phyloP scores from a whole-genome alignment of 805 yeast genomes.

The Barnettozyma wickerhamii region DNA sequence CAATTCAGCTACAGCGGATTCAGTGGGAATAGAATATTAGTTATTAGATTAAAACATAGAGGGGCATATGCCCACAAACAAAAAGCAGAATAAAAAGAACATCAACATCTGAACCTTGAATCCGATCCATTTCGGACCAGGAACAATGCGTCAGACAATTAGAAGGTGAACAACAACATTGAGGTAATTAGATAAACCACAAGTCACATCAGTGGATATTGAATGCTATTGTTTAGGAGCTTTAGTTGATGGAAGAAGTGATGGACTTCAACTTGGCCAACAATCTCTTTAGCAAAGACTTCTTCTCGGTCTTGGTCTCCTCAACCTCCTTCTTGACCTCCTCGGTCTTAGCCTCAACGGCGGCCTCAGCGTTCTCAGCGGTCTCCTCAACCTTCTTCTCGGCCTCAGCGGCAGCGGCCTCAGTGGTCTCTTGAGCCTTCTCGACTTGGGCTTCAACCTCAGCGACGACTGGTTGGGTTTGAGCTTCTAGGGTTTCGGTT shows the following conservation, averaged over 20 bases:
- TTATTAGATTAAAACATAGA: background rate
- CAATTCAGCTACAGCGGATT: no score
- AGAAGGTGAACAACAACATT: no score
- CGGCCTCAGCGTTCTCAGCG: slow-evolving; percentile 14
- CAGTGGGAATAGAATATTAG: background rate
- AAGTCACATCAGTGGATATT: no score
- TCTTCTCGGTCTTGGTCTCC: slow-evolving; percentile 21
- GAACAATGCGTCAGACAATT: background rate
- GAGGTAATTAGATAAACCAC: no score
- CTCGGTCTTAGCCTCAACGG: slow-evolving; percentile 8
- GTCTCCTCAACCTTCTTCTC: slow-evolving; percentile 11
- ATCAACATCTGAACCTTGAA: no score
- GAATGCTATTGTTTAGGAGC: no score
- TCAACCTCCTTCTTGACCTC: slow-evolving; percentile 13
- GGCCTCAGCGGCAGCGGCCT: slow-evolving; percentile 6
- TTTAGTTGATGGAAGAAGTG: slow-evolving; percentile 12
- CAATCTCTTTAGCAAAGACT: slow-evolving; percentile 22
- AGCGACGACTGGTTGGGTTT: slow-evolving; percentile 4
- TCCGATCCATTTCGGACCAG: background rate
- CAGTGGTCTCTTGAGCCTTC: slow-evolving; percentile 5
- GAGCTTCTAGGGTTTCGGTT: slow-evolving; percentile 1
- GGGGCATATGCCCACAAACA: background rate
- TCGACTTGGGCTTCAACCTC: slow-evolving; percentile 1
- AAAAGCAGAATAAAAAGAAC: no score
- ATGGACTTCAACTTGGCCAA: slow-evolving; percentile 20